A percentile compares a stretch with the other conserved stretches of the same genome.
Evolutionary conservation across 2,329 filamentous ascomycete species (phyloP).

Genomic region (Colletotrichum sp.): DNA sequence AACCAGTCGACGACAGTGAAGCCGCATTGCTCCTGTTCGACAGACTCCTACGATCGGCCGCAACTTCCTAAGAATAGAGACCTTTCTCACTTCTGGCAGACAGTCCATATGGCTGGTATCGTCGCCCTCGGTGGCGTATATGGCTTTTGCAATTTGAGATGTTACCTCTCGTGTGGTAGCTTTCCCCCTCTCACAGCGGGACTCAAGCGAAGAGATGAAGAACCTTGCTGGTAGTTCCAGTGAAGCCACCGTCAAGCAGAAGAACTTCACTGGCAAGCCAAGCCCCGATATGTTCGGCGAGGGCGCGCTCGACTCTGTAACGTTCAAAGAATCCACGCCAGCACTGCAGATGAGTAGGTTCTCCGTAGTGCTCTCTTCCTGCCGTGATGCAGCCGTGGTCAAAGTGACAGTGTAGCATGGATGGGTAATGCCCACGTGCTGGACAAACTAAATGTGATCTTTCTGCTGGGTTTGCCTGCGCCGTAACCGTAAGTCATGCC

Average conservation of each 20-base stretch:
- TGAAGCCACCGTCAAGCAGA: neutral
- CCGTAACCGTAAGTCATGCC: neutral
- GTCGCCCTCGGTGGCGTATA: neutral
- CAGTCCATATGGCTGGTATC: neutral
- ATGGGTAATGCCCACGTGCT: neutral
- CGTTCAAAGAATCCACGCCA: neutral
- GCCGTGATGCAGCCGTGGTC: neutral
- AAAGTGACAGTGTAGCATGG: neutral
- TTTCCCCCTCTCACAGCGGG: neutral
- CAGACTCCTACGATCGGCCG: neutral
- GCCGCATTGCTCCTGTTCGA: neutral
- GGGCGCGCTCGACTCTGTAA: neutral
- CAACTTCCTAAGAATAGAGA: neutral
- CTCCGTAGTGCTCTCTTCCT: neutral
- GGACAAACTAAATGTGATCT: neutral
- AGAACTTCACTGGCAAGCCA: neutral
- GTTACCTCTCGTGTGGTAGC: neutral
- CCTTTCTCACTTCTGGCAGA: neutral
- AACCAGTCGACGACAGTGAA: neutral
- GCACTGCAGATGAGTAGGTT: neutral
- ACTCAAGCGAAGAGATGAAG: neutral
- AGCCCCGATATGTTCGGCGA: neutral
- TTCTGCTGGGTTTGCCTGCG: neutral
- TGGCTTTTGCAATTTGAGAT: neutral
- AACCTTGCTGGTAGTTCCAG: neutral